These are phyloP conservation scores for Kwoniella pini DNA, from an alignment of 768 basidiomycete genomes.

Conservation along the genomic window DNA sequence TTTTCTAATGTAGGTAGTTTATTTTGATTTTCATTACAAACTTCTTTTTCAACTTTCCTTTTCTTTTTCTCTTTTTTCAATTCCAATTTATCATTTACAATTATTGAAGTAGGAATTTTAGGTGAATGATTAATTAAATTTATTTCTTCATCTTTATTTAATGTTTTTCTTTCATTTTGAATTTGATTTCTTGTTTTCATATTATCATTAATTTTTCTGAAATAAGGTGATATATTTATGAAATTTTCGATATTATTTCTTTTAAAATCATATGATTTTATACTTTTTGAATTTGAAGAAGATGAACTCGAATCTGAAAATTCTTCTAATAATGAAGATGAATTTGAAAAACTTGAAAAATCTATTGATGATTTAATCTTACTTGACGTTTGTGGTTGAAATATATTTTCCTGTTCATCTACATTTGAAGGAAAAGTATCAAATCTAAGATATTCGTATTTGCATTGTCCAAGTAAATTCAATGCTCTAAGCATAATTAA, in stretches of 20 bases:
- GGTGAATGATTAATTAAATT: too few relatives aligned
- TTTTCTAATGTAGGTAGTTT: conserved; percentile 11
- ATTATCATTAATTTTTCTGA: not conserved
- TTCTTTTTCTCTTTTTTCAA: not conserved
- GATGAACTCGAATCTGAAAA: too few relatives aligned
- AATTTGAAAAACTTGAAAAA: too few relatives aligned
- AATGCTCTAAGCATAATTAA: conserved; percentile 12
- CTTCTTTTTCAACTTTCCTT: not conserved
- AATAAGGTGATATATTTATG: conserved; percentile 1
- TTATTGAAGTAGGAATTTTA: too few relatives aligned
- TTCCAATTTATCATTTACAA: too few relatives aligned
- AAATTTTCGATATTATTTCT: not conserved
- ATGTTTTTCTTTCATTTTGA: not conserved
- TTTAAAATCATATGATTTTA: too few relatives aligned
- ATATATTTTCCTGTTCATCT: too few relatives aligned
- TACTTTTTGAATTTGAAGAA: too few relatives aligned
- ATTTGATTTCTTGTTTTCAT: conserved; percentile 5
- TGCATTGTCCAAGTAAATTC: conserved; percentile 1
- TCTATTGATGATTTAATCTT: too few relatives aligned
- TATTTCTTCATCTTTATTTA: not conserved
- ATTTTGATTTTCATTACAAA: not conserved
- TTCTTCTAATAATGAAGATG: not conserved
- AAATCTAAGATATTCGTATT: not conserved
- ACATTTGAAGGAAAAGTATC: too few relatives aligned
- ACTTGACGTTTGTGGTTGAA: not conserved